Base-by-base conservation (phyloP, 2,329 filamentous ascomycete genomes). In the Bisporella sp. region DNA sequence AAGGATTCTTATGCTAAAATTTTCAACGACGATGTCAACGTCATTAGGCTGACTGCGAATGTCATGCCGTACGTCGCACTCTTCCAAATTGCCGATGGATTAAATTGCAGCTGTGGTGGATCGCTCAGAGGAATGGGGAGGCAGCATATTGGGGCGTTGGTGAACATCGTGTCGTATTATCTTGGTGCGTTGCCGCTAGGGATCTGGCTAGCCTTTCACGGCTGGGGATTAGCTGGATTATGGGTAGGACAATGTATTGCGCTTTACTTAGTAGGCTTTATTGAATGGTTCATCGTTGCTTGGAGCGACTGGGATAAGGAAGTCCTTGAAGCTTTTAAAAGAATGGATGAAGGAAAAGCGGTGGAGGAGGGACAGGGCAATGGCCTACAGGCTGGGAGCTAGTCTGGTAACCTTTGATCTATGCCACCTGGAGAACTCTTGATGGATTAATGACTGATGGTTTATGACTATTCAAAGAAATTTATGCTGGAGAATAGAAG, bases 81-180 rank as follows among this genome's bases (percentile, higher is more conserved):
- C 2, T 95, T 95, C 68, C 89, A 95, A 70, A 91, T 95, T 53
- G 89, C 89, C 0, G 89, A 95, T 64, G 90, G 89, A 0, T 70
- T 95, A 33, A 93, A 93, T 61, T 89, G 89, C 1, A 87, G 82
- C 53, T 95, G 89, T 62, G 89, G 90, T 1, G 89, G 90, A 1
- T 81, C 82, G 21, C 69, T 95, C 11, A 71, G 89, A 56, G 90
- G 89, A 0, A 93, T 92, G 87, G 90, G 89, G 2, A 73, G 87
- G 49, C 89, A 95, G 67, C 89, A 91, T 74, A 77, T 95, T 46
- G 90, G 90, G 11, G 89, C 89, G 1, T 71, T 82, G 1, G 88
- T 95, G 48, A 95, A 95, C 64, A 73, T 91, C 12, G 68, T 91
- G 13, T 89, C 85, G 63, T 95, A 95, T 67, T 95, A 95, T 65